Base-by-base conservation (phyloP, 2,329 filamentous ascomycete genomes). In the Pestalotiopsis sp. region DNA sequence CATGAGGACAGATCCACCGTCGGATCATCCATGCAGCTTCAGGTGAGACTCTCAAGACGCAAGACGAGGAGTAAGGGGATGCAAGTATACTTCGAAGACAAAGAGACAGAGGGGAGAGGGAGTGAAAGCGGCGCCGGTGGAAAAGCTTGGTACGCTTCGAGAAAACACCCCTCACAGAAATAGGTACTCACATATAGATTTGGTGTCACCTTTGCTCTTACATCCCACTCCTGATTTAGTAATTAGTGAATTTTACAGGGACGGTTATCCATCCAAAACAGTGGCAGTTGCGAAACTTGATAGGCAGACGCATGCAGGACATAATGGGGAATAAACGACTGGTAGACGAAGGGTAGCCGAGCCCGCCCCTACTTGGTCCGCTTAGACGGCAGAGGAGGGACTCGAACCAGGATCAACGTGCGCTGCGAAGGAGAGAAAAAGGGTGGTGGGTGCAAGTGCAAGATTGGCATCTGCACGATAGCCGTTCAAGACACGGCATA, bases 11-110 rank as follows among this genome's bases (percentile, higher is more conserved):
- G 62, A 27, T 52, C 62, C 62, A 64, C 62, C n/a, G 62, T 64
- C 62, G 38, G 41, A 64, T 64, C 62, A 38, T 64, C 62, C 23
- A 23, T 64, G 62, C 62, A 64, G 62, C 62, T 49, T 64, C 62
- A 64, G 62, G 62, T 64, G 38, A 64, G 41, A 39, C 38, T 64
- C 25, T 59, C 27, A 23, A 59, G 27, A 23, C 57, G 57, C 57
- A 59, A 59, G 11, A 36, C 31, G 31, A 36, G 2, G 31, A 36
- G 31, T 36, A 36, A 36, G 31, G 31, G 31, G 31, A 36, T 36
- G 31, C 31, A 36, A 9, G 31, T 36, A 36, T 36, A 36, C 27
- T 27, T 27, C 27, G 27, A 27, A 4, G 31, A 36, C 31, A 9
- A 9, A 36, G 31, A 36, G 31, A 36, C 9, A 9, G 31, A 36